A percentile compares a stretch with the other conserved stretches of the same genome.
phyloP scores from a whole-genome alignment of 495 filamentous ascomycete genomes.

The Penicillium chermesinum region DNA sequence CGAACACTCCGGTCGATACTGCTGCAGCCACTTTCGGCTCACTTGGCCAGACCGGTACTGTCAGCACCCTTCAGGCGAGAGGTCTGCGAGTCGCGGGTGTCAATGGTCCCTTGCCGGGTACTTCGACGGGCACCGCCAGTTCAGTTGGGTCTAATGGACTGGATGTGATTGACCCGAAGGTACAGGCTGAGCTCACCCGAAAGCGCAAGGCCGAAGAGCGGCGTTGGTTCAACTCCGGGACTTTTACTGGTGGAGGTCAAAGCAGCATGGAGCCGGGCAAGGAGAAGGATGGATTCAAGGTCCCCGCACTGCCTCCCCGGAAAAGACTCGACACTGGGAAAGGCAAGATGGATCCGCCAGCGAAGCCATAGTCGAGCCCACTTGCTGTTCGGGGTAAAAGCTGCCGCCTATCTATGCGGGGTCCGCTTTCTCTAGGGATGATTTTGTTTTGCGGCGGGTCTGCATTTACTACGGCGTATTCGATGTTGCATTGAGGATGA shows the following conservation, averaged over 20 bases:
- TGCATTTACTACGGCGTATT: background rate
- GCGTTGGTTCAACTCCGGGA: constrained; percentile 91
- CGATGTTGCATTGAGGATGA: background rate
- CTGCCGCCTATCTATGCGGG: constrained; percentile 19
- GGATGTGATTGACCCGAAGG: constrained; percentile 93
- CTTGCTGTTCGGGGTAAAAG: constrained; percentile 2
- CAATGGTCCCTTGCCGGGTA: constrained; percentile 54
- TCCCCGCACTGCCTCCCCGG: constrained; percentile 42
- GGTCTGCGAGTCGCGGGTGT: constrained; percentile 74
- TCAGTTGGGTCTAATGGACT: constrained; percentile 92
- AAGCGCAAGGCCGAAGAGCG: constrained; percentile 94
- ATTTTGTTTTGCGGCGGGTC: background rate
- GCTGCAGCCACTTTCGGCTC: constrained; percentile 76
- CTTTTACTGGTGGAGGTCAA: constrained; percentile 68
- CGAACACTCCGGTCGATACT: constrained; percentile 55
- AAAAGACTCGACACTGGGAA: constrained; percentile 42
- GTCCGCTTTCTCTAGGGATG: constrained; percentile 10
- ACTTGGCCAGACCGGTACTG: constrained; percentile 50
- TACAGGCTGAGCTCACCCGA: constrained; percentile 69
- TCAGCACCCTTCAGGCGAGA: constrained; percentile 62
- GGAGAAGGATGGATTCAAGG: constrained; percentile 46
- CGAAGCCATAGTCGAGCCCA: constrained; percentile 25
- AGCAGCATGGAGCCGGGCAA: constrained; percentile 14
- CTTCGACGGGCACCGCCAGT: constrained; percentile 66
- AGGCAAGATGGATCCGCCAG: constrained; percentile 42